A percentile compares a stretch with the other conserved stretches of the same genome.
phyloP scores from a whole-genome alignment of 495 filamentous ascomycete genomes.

The Cryomyces minteri region DNA sequence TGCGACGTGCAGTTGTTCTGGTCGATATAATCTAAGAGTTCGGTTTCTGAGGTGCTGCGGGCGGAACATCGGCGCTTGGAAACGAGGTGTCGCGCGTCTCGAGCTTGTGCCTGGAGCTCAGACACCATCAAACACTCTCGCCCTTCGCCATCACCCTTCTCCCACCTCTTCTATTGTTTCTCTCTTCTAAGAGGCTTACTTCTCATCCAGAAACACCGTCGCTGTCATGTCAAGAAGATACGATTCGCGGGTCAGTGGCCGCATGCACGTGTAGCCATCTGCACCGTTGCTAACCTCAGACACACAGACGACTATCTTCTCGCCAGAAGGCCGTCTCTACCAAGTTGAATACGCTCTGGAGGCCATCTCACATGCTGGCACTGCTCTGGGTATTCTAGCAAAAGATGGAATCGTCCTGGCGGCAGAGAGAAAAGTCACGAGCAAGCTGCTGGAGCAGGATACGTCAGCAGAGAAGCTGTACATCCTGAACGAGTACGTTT shows the following conservation, averaged over 20 bases:
- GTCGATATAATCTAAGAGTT: neutral
- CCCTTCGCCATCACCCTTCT: neutral
- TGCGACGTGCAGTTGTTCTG: neutral
- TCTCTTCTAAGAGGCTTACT: neutral
- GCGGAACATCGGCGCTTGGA: too few relatives aligned
- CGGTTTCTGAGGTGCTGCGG: neutral
- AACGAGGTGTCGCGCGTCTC: too few relatives aligned
- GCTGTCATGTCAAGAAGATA: constrained; percentile 86
- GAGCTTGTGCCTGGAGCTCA: too few relatives aligned
- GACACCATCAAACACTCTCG: neutral
- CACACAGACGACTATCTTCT: constrained; percentile 93
- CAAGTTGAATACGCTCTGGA: constrained; percentile 99
- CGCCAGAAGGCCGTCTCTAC: constrained; percentile 92
- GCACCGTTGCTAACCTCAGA: constrained; percentile 1
- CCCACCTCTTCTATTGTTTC: neutral
- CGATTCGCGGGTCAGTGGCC: constrained; percentile 68
- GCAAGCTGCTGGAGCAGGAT: constrained; percentile 97
- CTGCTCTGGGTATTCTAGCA: constrained; percentile 86
- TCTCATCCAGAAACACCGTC: neutral
- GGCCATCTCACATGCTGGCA: constrained; percentile 95
- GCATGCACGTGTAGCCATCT: constrained; percentile 1
- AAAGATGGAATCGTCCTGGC: constrained; percentile 97
- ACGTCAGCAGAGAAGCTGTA: constrained; percentile 99
- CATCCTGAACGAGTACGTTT: constrained; percentile 83
- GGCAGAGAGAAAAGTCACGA: constrained; percentile 98